A percentile compares a stretch with the other conserved stretches of the same genome.
Conservation (phyloP, 2,329 filamentous ascomycete species). For the Colletotrichum brevisporum region DNA sequence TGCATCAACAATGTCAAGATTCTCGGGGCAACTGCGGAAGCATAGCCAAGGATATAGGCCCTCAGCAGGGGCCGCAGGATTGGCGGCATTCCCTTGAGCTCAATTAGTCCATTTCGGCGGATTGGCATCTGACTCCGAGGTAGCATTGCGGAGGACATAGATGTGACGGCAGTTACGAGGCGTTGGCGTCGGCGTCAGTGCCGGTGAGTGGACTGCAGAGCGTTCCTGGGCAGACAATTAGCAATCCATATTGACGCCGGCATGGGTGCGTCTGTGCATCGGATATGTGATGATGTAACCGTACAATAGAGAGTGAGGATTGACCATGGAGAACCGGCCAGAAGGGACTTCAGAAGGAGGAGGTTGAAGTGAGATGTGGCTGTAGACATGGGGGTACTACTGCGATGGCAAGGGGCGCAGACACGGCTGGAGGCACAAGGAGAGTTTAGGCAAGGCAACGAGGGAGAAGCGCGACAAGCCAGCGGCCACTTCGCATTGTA, state of each 20-base stretch:
- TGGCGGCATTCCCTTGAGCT: slow-evolving; percentile 58
- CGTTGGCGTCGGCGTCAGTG: slow-evolving; percentile 23
- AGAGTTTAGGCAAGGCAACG: slow-evolving; percentile 19
- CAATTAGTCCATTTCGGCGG: slow-evolving; percentile 35
- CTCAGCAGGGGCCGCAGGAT: slow-evolving; percentile 69
- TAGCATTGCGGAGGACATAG: slow-evolving; percentile 56
- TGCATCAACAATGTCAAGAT: slow-evolving; percentile 68
- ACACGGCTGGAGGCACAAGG: slow-evolving; percentile 13
- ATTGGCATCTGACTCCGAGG: slow-evolving; percentile 52
- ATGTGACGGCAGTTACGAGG: slow-evolving; percentile 30
- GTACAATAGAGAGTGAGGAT: slow-evolving; percentile 23
- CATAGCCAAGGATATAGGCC: slow-evolving; percentile 74
- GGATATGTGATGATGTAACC: slow-evolving; percentile 30
- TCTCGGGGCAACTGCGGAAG: slow-evolving; percentile 70
- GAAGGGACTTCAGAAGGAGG: slow-evolving; percentile 18
- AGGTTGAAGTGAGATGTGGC: slow-evolving; percentile 20
- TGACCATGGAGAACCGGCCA: not conserved
- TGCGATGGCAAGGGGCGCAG: slow-evolving; percentile 26
- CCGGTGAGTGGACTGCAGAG: slow-evolving; percentile 21
- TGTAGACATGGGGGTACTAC: slow-evolving; percentile 34
- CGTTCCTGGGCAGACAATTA: slow-evolving; percentile 32
- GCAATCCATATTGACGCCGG: slow-evolving; percentile 24
- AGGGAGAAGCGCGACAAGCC: slow-evolving; percentile 14
- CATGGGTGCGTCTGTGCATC: slow-evolving; percentile 30
- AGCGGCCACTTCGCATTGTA: slow-evolving; percentile 3